phyloP scores from a whole-genome alignment of 2,329 filamentous ascomycete species.

The Macroventuria anomochaeta region DNA sequence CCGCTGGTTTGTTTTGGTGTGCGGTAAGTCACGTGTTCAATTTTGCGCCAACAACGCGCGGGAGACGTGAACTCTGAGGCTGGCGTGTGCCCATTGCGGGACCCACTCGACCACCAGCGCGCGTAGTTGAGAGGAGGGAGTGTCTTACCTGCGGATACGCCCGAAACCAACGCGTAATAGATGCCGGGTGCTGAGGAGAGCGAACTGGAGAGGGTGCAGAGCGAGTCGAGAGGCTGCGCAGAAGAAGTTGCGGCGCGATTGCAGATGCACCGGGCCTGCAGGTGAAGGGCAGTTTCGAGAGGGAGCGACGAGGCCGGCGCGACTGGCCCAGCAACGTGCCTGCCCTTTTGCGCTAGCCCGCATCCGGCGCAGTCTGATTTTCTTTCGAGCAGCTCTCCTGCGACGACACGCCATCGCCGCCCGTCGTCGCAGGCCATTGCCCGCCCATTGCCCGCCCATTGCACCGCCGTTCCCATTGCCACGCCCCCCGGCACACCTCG shows the following conservation, averaged over 20 bases:
- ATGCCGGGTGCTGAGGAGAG: constrained; percentile 15
- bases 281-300: constrained; percentile 24
- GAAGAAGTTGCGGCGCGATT: constrained; percentile 24
- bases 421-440: constrained; percentile 30
- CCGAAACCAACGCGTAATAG: constrained; percentile 32
- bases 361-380: constrained; percentile 37
- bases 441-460: constrained; percentile 21
- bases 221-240: constrained; percentile 1
- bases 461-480: constrained; percentile 24
- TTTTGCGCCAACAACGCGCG: constrained; percentile 33
- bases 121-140: constrained; percentile 41
- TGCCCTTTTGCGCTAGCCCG: constrained; percentile 28
- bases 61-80: constrained; percentile 39
- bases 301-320: constrained; percentile 17
- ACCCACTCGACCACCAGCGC: constrained; percentile 35
- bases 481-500: constrained; percentile 22
- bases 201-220: constrained; percentile 10
- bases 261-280: constrained; percentile 1
- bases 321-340: constrained; percentile 25
- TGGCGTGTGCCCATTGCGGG: constrained; percentile 35
- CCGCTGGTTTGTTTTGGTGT: constrained; percentile 47
- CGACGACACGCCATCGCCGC: constrained; percentile 31
- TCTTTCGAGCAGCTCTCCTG: constrained; percentile 34
- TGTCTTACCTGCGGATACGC: constrained; percentile 18
- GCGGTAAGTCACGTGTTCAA: constrained; percentile 21